Conservation (phyloP, 148 eudicot species). For the Cornus controversa region DNA sequence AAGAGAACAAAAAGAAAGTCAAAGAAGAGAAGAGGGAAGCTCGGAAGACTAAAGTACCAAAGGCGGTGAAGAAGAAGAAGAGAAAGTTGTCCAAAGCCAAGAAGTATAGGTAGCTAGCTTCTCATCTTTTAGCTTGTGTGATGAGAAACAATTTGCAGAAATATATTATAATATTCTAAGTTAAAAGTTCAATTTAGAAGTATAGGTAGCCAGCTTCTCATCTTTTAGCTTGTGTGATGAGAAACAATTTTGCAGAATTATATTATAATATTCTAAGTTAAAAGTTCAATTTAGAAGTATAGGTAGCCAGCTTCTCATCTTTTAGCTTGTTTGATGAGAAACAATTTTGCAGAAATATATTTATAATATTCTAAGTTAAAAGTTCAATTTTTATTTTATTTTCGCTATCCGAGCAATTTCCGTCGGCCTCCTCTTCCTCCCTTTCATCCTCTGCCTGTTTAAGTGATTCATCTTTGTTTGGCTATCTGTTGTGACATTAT, state of each 20-base stretch:
- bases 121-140: background rate
- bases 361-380: background rate
- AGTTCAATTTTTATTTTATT: background rate
- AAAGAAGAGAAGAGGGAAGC: slow-evolving; percentile 95
- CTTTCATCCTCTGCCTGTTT: no score
- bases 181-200: slow-evolving; percentile 23
- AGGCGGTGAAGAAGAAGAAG: slow-evolving; percentile 88
- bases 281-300: slow-evolving; percentile 24
- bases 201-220: slow-evolving; percentile 18
- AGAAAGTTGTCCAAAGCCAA: slow-evolving; percentile 88
- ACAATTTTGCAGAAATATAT: background rate
- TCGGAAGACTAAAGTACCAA: slow-evolving; percentile 76
- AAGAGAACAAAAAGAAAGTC: slow-evolving; percentile 94
- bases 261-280: background rate
- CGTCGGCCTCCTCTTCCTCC: no score
- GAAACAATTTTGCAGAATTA: background rate
- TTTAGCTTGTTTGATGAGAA: background rate
- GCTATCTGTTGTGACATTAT: no score
- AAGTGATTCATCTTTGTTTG: no score
- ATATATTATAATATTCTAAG: background rate
- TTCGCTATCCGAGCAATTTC: no score
- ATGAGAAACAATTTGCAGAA: background rate
- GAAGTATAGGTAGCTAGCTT: slow-evolving; percentile 31
- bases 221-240: background rate
- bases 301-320: slow-evolving; percentile 17